phyloP scores from a whole-genome alignment of 2,329 filamentous ascomycete species.

The Neopestalotiopsis sp. region DNA sequence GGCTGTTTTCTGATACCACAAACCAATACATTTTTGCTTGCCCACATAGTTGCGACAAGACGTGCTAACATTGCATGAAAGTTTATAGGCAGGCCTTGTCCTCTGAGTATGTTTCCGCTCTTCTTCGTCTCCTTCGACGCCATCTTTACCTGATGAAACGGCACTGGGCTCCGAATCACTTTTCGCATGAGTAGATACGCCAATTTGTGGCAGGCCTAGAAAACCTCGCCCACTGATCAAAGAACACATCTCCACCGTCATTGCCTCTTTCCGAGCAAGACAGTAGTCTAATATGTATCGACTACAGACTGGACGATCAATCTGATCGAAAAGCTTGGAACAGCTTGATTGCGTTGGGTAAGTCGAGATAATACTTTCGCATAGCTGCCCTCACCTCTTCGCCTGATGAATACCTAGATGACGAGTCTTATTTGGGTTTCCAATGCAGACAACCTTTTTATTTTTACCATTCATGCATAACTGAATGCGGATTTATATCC shows the following conservation, averaged over 20 bases:
- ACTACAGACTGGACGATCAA: constrained; percentile 6
- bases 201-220: constrained; percentile 98
- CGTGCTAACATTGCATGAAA: constrained; percentile 12
- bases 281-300: constrained; percentile 3
- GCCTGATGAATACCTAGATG: constrained; percentile 61
- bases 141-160: constrained; percentile 74
- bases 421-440: constrained; percentile 70
- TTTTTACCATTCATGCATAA: constrained; percentile 66
- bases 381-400: constrained; percentile 32
- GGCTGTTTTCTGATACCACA: constrained; percentile 78
- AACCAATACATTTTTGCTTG: constrained; percentile 33
- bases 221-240: constrained; percentile 97
- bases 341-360: neutral
- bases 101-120: constrained; percentile 34
- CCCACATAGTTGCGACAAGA: constrained; percentile 14
- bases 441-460: constrained; percentile 65
- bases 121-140: constrained; percentile 13
- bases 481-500: constrained; percentile 42
- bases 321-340: neutral
- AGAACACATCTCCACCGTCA: constrained; percentile 10
- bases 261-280: neutral
- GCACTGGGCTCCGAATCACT: constrained; percentile 94
- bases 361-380: neutral
- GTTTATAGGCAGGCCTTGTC: neutral
- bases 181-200: constrained; percentile 80